Percentiles rank a stretch among this genome's conserved stretches.
phyloP scores from a whole-genome alignment of 2,329 filamentous ascomycete genomes.

The Coniochaeta sp. region DNA sequence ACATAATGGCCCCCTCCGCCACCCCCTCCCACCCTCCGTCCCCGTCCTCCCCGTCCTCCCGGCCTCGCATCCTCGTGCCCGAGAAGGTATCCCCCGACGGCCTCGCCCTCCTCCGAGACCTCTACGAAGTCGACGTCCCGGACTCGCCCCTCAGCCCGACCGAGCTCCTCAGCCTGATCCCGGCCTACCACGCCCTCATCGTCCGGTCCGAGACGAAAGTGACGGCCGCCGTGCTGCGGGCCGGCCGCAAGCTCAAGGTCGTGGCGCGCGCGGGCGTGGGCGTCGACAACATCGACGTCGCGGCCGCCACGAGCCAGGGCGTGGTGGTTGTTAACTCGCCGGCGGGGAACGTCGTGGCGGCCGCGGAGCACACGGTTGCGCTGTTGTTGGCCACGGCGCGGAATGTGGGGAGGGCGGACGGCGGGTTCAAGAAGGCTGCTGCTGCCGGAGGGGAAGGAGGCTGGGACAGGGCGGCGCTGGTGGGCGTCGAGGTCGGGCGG shows the following conservation, averaged over 20 bases:
- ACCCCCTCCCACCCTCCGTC: conserved; percentile 10
- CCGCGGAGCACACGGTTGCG: conserved; percentile 71
- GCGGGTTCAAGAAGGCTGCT: no score
- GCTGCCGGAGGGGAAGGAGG: conserved; percentile 60
- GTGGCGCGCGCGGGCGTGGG: conserved; percentile 76
- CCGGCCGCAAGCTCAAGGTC: conserved; percentile 64
- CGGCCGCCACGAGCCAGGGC: conserved; percentile 62
- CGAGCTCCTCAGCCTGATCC: conserved; percentile 58
- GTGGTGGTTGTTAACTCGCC: conserved; percentile 78
- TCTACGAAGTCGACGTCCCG: conserved; percentile 65
- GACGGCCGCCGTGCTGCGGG: conserved; percentile 57
- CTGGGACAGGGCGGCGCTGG: conserved; percentile 71
- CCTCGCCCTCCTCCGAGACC: conserved; percentile 57
- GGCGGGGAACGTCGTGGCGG: conserved; percentile 72
- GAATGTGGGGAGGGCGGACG: conserved; percentile 63
- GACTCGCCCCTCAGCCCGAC: conserved; percentile 52
- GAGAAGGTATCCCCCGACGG: conserved; percentile 79
- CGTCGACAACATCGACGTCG: conserved; percentile 75
- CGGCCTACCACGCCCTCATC: conserved; percentile 67
- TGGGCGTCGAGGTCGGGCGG: conserved; percentile 70
- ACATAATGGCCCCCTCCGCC: conserved; percentile 20
- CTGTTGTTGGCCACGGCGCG: conserved; percentile 68
- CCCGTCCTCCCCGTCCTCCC: conserved; percentile 9
- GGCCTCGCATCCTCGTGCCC: conserved; percentile 57
- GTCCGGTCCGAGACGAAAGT: conserved; percentile 79